Evolutionary conservation across 306 rosid species (phyloP).

Genomic region (Trifolium repens): DNA sequence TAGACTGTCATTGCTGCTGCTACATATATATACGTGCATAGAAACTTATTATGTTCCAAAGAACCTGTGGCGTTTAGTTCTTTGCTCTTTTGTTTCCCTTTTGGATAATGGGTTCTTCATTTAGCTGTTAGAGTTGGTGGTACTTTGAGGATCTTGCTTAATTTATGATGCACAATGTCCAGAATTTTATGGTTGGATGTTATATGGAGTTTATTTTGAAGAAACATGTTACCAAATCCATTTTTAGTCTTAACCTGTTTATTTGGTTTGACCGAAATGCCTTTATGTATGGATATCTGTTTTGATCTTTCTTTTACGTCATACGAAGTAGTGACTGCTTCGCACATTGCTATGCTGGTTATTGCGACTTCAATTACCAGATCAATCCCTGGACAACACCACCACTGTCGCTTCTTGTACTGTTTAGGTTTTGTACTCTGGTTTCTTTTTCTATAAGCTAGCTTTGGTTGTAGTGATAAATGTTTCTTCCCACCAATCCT

Average conservation of each 20-base stretch:
- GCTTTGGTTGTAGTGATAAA: neutral
- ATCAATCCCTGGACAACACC: neutral
- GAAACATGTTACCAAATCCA: constrained; percentile 42
- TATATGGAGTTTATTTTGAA: constrained; percentile 48
- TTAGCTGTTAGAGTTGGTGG: constrained; percentile 42
- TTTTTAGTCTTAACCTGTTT: constrained; percentile 35
- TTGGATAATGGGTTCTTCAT: constrained; percentile 42
- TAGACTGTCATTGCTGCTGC: constrained; percentile 45
- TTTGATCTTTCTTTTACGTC: constrained; percentile 23
- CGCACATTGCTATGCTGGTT: neutral
- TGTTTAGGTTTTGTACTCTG: neutral
- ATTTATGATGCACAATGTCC: constrained; percentile 55
- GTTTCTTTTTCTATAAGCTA: neutral
- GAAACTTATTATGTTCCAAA: constrained; percentile 57
- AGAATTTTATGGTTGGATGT: constrained; percentile 49
- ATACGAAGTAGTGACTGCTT: constrained; percentile 1
- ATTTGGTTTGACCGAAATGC: constrained; percentile 26
- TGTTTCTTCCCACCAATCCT: neutral
- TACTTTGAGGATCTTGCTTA: constrained; percentile 59
- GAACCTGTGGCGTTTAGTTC: constrained; percentile 58
- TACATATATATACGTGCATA: constrained; percentile 64
- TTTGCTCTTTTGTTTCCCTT: constrained; percentile 41
- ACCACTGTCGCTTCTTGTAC: neutral
- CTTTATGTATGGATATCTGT: constrained; percentile 14
- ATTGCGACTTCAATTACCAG: constrained; percentile 9